Evolutionary conservation across 2,329 filamentous ascomycete genomes (phyloP), one percentile per base, ranked within the genome.

Genomic region (Cercospora canescens): DNA sequence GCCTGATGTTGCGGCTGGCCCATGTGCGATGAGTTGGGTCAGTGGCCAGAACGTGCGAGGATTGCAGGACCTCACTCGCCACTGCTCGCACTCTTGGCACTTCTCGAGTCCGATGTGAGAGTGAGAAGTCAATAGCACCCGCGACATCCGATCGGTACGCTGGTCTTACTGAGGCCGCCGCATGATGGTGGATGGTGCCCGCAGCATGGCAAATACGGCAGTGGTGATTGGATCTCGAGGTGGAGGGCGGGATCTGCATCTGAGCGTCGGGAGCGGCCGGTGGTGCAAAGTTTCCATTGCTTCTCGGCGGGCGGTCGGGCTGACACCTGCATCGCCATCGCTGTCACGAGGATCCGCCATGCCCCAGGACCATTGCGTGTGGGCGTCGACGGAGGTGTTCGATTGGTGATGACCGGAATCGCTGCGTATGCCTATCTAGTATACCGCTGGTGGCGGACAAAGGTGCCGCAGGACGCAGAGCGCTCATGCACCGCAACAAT

Each of bases 1-100:
- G 48, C n/a, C 34, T 60, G 55, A 60, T 39, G 62, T 18, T 64
- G 62, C 21, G 56, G 62, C 50, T 64, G 62, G n/a, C 62, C 62
- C 62, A 64, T 64, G 32, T 41, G 35, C 24, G 39, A 26, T 21
- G 37, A 8, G 14, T 12, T 52, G 45, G 45, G 28, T 52, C 8
- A n/a, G 45, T 50, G 45, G 8, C 21, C 45, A 9, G 45, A 50
- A 50, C 45, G 45, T 50, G 45, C 45, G 21, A 50, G 45, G 45
- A 21, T 26, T 50, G 45, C 45, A 50, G 26, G 45, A 48, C 41
- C 41, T 48, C 41, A 16, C 41, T 28, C 45, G 45, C 45, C 45
- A 24, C 14, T 16, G 45, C 45, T 52, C 8, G 14, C 45, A n/a
- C 45, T 52, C 45, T 52, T n/a, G 45, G 45, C 45, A 8, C 37